Conservation (phyloP, 345 rosid species). For the Syzygium jambos region DNA sequence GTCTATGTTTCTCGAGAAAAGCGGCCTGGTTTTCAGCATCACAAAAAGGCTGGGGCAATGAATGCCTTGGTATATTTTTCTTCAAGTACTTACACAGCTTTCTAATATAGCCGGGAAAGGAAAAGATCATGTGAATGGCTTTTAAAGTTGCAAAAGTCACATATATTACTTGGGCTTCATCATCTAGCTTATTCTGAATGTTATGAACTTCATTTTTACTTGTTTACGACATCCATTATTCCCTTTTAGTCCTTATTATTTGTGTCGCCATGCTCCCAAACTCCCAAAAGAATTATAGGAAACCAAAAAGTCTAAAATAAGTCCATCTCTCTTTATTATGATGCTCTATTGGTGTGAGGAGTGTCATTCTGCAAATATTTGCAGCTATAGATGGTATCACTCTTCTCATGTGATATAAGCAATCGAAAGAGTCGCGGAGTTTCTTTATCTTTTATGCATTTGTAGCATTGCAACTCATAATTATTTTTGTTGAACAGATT, state of each 20-base stretch:
- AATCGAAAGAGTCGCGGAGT: not conserved
- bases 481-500: constrained; percentile 40
- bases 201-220: not conserved
- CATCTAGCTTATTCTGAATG: not conserved
- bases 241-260: not conserved
- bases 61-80: constrained; percentile 72
- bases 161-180: not conserved
- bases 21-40: constrained; percentile 97
- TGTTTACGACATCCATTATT: not conserved
- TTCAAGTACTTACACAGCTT: not conserved
- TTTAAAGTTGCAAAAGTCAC: not conserved
- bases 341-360: not conserved
- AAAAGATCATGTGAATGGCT: not conserved
- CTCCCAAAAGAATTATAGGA: not conserved
- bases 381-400: not conserved
- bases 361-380: not conserved
- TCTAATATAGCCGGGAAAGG: not conserved
- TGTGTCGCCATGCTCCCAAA: not conserved
- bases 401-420: not conserved
- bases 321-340: not conserved
- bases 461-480: not conserved
- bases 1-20: constrained; percentile 98
- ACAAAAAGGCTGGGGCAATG: constrained; percentile 99
- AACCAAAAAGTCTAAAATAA: not conserved
- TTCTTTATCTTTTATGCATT: not conserved